Percentiles rank a stretch among this genome's conserved stretches.
Evolutionary conservation across 1,139 yeast genomes (phyloP).

Genomic region (Yamadazyma atmosphaerica): DNA sequence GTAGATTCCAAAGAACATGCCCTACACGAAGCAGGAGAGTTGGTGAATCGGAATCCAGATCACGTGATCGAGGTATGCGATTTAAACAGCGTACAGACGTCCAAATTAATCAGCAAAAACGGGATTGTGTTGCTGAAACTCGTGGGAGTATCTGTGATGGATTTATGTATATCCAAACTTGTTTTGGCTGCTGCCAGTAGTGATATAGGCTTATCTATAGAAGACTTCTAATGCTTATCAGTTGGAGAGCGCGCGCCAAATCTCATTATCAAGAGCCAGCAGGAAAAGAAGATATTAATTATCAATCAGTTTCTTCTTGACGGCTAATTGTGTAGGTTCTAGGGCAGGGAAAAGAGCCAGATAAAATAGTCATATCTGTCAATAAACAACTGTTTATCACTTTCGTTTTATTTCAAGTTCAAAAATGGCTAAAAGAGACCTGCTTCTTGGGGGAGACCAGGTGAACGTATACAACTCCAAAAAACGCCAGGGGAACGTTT

Average conservation of each 20-base stretch:
- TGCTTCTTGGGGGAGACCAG: constrained; percentile 4
- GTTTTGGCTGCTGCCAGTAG: too few species aligned
- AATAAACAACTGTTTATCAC: too few species aligned
- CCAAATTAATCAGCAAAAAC: constrained; percentile 12
- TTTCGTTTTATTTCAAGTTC: too few species aligned
- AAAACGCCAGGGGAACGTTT: background rate
- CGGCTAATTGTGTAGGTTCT: too few species aligned
- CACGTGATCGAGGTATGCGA: constrained; percentile 49
- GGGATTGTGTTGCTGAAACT: constrained; percentile 49
- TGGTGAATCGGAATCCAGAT: constrained; percentile 40
- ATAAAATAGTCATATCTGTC: too few species aligned
- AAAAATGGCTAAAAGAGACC: constrained; percentile 1
- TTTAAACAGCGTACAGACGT: constrained; percentile 17
- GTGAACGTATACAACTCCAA: constrained; percentile 4
- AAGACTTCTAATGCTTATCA: too few species aligned
- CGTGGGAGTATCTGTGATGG: constrained; percentile 67
- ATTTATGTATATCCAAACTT: constrained; percentile 45
- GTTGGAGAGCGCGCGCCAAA: too few species aligned
- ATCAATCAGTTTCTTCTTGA: too few species aligned
- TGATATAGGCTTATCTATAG: too few species aligned
- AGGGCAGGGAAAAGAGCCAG: too few species aligned
- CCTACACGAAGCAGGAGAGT: constrained; percentile 64
- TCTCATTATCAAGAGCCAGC: too few species aligned
- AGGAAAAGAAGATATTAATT: too few species aligned
- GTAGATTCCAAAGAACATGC: constrained; percentile 64